Base-by-base conservation (phyloP, 192 early-diverging fungal species). In the Linnemannia exigua region DNA sequence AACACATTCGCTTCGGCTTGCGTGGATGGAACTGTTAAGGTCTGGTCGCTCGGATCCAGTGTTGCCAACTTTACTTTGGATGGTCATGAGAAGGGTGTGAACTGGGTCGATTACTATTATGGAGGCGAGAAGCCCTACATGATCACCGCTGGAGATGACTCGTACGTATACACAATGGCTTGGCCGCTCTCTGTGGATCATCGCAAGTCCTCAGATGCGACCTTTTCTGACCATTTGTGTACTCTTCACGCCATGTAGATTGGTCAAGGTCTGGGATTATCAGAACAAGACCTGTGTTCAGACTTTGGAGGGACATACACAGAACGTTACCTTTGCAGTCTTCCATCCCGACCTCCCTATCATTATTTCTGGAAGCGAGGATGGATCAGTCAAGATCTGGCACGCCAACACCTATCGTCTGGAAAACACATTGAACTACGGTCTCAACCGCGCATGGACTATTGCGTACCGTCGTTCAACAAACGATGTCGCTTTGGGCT, bases 281-380 rank as follows among this genome's bases (percentile, higher is more conserved):
- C 98, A 99, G 85, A 99, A 99, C 93, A 99, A 98, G 89, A 97
- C 97, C 25, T 99, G 98, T 87, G 98, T 99, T 19, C 97, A 98
- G 88, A 99, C 98, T 11, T 92, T 99, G 72, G 98, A 99, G 89
- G 99, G 99, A 12, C 99, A 99, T 88, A 92, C 95, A 12, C 95
- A 98, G 68, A 99, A 99, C 80, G 97, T 98, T 8, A 96, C 93
- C 20, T 93, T 96, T 58, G 96, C 96, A 14, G 90, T 91, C 14
- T 99, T 95, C 91, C 99, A 99, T 82, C 99, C 99, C 2, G 94
- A 95, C n/a, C 90, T 99, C 58, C 99, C 99, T 35, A 98, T 99
- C 76, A 98, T 99, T 70, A 89, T 99, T 67, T 97, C 95, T 1
- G 98, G 96, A 77, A 94, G 95, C 75, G 98, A 99, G 84, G 99